A percentile compares a stretch with the other conserved stretches of the same genome.
phyloP scores from a whole-genome alignment of 129 eudicot species.

The Solidago caesia region DNA sequence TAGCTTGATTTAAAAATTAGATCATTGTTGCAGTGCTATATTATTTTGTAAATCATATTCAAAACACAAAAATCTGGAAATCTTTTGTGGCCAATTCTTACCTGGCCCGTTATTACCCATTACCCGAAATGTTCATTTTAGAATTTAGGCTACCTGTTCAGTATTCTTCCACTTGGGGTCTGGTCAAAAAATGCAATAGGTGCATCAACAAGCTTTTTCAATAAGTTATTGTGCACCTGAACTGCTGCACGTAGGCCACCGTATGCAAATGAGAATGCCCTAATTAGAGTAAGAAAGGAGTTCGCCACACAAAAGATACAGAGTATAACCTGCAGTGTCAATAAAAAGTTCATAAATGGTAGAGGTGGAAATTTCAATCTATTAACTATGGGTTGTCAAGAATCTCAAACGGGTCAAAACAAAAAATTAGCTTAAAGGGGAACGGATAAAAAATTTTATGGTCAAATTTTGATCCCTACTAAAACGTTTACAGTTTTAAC shows the following conservation, averaged over 20 bases:
- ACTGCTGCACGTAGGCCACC: conserved; percentile 94
- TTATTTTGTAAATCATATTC: no score
- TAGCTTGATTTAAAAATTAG: not conserved
- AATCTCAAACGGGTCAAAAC: not conserved
- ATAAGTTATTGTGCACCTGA: conserved; percentile 65
- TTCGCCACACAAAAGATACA: conserved; percentile 57
- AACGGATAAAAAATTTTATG: no score
- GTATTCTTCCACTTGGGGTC: conserved; percentile 95
- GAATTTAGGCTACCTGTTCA: conserved; percentile 63
- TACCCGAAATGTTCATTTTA: not conserved
- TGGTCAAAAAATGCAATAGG: conserved; percentile 80
- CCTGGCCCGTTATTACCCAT: not conserved
- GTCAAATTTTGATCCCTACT: no score
- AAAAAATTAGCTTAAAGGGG: not conserved
- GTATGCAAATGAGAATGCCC: conserved; percentile 93
- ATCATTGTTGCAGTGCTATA: no score
- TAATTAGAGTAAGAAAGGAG: conserved; percentile 67
- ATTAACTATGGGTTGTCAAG: not conserved
- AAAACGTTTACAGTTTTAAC: no score
- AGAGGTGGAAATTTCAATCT: not conserved
- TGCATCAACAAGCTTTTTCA: conserved; percentile 69
- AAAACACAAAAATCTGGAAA: no score
- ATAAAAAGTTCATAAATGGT: not conserved
- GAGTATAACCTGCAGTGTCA: conserved; percentile 57
- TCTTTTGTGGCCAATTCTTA: no score